Evolutionary conservation across 1,139 yeast species (phyloP), one percentile per base, ranked within the genome.

Genomic region (Geotrichum fermentans): DNA sequence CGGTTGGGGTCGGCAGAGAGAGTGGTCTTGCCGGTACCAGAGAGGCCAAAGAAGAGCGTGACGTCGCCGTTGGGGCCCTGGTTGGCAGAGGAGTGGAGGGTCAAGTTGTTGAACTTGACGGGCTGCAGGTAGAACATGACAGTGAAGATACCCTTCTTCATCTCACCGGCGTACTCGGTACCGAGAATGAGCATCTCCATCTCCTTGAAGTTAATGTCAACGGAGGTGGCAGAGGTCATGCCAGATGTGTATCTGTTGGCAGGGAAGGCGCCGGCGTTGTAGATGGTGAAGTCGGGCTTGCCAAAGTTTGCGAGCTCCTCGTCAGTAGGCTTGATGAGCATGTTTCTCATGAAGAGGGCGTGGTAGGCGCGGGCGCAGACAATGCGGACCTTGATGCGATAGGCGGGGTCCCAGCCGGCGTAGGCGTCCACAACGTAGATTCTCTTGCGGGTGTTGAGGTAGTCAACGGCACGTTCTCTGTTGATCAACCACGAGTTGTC

Each of bases 111-210:
- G 76, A 90, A 87, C 72, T 80, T 87, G 64, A 92, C 83, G 55
- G 98, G 98, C 97, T 90, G 90, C 72, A 92, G 78, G 79, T 92
- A 92, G 75, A 92, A 92, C 97, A 92, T 92, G 56, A 92, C 97
- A 20, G 97, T 89, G 79, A 92, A 89, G 65, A 92, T 89, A 75
- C 98, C 98, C 77, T 92, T 92, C 78, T 92, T 92, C 98, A 92
- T 92, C 76, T 92, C 98, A 65, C 97, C 97, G 52, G 97, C 97
- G 67, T 92, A 92, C 75, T 92, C 97, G 49, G 97, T 90, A 73
- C 98, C 98, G 62, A 92, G 78, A 65, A 92, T 92, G 60, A 92
- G 90, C 98, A 92, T 92, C 74, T 92, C 98, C 97, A 90, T 89
- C 61, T 82, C 92, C 74, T 89, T 86, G 77, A 92, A 92, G 74